Base-by-base conservation (phyloP, 192 early-diverging fungal genomes). In the Backusella tarrabulga region DNA sequence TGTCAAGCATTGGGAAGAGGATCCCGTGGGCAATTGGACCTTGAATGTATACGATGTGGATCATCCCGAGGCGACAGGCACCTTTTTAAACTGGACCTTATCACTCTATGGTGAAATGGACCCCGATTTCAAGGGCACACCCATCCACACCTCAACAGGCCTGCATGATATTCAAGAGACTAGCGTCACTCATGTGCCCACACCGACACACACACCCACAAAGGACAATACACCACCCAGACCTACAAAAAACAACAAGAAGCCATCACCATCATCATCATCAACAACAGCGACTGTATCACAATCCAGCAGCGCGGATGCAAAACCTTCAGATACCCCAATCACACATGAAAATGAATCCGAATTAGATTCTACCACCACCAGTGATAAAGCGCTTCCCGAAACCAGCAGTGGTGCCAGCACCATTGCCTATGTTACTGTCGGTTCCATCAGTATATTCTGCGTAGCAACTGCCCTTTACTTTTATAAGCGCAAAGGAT, bases 1-100 rank as follows among this genome's bases (percentile, higher is more conserved):
- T 46, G 97, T 98, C 63, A 93, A 92, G 83, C 97, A 98, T 75
- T 98, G 97, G 96, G 95, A 92, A 77, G 97, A 98, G 76, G 80
- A 90, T 35, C 93, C 95, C 17, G 78, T 91, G 1, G 96, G 97
- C 66, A 76, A 71, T 17, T 98, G 97, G 97, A 87, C 87, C 12
- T 81, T 94, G 77, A 82, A 84, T 9, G 89, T 95, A 38, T 88
- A 83, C 29, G 92, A 95, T 79, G 85, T 86, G 0, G 74, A 73
- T 19, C 81, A 89, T 77, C 80, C 87, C 14, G 75, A 81, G 17
- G 76, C 81, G 26, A 82, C 85, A 2, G 92, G 92, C 14, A 82
- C 68, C n/a, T 84, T 93, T 42, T 74, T 85, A n/a, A 77, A 88
- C 17, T 95, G 93, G 92, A 87, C 88, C 41, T 76, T 93, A 68